Evolutionary conservation across 495 filamentous ascomycete species (phyloP).

Genomic region (Penicillium canariense): DNA sequence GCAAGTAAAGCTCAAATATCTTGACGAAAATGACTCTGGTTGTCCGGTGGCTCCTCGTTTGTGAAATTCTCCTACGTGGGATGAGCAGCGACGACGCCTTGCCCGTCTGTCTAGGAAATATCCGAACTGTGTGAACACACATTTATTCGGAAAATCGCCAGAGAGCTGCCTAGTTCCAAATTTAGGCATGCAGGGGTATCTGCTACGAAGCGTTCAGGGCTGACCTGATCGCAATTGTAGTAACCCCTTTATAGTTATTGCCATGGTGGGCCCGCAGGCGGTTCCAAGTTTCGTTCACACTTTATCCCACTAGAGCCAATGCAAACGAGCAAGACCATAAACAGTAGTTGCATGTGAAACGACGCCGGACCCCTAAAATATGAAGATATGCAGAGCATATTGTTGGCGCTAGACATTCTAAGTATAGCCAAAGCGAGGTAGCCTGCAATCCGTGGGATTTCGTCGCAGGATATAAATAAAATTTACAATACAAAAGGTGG

Average conservation of each 20-base stretch:
- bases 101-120: not conserved
- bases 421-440: not conserved
- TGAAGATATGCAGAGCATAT: not conserved
- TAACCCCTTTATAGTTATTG: too few species aligned
- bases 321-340: not conserved
- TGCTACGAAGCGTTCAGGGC: too few species aligned
- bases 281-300: too few species aligned
- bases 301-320: too few species aligned
- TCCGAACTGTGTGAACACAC: not conserved
- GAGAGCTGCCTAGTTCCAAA: not conserved
- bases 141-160: not conserved
- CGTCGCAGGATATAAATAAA: not conserved
- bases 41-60: not conserved
- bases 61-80: not conserved
- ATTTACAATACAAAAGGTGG: not conserved
- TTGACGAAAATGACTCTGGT: not conserved
- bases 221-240: too few species aligned
- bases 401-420: not conserved
- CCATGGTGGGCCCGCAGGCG: too few species aligned
- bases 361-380: too few species aligned
- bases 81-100: not conserved
- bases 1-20: not conserved
- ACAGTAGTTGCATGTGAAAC: not conserved
- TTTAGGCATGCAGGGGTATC: not conserved
- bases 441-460: not conserved